phyloP scores from a whole-genome alignment of 129 eudicot species.

The Flaveria trinervia region DNA sequence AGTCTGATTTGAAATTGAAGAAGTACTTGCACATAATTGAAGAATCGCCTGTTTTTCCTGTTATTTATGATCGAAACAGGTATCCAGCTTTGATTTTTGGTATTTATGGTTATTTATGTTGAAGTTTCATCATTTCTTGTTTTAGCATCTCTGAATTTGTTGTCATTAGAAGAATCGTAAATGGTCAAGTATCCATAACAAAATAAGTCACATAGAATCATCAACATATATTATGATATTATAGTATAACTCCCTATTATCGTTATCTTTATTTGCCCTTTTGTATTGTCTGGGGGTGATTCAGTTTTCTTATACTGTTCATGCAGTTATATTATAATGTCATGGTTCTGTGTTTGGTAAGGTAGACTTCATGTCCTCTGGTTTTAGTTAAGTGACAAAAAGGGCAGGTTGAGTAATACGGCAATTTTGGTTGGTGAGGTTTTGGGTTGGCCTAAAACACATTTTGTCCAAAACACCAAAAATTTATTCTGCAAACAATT shows the following conservation, averaged over 20 bases:
- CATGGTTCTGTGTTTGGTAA: neutral
- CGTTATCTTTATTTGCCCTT: slow-evolving; percentile 12
- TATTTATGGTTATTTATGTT: neutral
- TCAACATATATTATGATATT: slow-evolving; percentile 9
- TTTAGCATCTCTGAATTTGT: neutral
- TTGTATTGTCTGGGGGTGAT: slow-evolving; percentile 6
- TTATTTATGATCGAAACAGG: slow-evolving; percentile 81
- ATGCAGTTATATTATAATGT: neutral
- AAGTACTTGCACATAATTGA: slow-evolving; percentile 90
- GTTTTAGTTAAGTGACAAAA: no score
- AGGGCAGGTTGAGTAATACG: no score
- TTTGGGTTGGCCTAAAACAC: no score
- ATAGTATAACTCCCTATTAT: neutral
- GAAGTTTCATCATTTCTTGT: neutral
- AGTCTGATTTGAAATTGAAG: slow-evolving; percentile 93
- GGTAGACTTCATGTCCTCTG: no score
- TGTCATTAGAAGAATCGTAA: neutral
- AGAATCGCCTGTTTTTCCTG: slow-evolving; percentile 89
- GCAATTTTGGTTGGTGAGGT: no score
- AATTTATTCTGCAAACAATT: neutral
- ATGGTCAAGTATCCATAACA: slow-evolving; percentile 20
- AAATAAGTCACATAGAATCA: neutral
- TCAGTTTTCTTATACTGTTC: neutral
- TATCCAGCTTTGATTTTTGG: slow-evolving; percentile 26
- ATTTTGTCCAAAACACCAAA: no score